Percentiles rank a stretch among this genome's conserved stretches.
These are phyloP conservation scores for Phytophthora podocarpi DNA, from an alignment of 352 stramenopile genomes.

Conservation along the genomic window DNA sequence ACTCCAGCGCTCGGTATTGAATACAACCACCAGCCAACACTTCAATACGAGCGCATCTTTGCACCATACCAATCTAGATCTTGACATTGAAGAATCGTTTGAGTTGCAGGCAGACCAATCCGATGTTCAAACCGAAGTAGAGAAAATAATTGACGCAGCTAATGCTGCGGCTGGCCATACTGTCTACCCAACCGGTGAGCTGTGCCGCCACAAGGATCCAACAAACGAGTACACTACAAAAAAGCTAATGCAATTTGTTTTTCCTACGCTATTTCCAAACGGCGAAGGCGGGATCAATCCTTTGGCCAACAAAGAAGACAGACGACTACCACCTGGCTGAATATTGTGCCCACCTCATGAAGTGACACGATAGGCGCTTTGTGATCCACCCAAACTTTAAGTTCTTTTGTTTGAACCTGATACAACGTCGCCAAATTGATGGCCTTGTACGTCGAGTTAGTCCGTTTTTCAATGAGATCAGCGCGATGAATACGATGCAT, in stretches of 20 bases:
- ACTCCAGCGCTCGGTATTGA: too few species aligned
- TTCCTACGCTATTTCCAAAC: constrained; percentile 11
- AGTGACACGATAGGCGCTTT: constrained; percentile 14
- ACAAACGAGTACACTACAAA: constrained; percentile 15
- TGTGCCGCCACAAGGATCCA: background rate
- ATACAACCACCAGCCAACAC: too few species aligned
- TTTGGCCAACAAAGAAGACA: background rate
- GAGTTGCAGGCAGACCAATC: too few species aligned
- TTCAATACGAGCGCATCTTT: too few species aligned
- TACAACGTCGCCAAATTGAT: constrained; percentile 12
- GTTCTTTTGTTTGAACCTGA: constrained; percentile 16
- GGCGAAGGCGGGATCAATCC: background rate
- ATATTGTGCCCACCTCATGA: constrained; percentile 17
- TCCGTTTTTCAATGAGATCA: too few species aligned
- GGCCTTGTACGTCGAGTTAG: constrained; percentile 1
- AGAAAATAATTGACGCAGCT: background rate
- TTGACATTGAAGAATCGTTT: too few species aligned
- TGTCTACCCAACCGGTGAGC: too few species aligned
- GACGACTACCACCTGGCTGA: constrained; percentile 11
- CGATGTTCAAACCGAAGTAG: background rate
- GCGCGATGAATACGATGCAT: too few species aligned
- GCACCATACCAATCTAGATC: too few species aligned
- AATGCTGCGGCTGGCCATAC: too few species aligned
- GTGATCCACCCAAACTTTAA: constrained; percentile 14
- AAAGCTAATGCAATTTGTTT: constrained; percentile 8